phyloP scores from a whole-genome alignment of 2,329 filamentous ascomycete genomes.

The Colletotrichum falcatum region DNA sequence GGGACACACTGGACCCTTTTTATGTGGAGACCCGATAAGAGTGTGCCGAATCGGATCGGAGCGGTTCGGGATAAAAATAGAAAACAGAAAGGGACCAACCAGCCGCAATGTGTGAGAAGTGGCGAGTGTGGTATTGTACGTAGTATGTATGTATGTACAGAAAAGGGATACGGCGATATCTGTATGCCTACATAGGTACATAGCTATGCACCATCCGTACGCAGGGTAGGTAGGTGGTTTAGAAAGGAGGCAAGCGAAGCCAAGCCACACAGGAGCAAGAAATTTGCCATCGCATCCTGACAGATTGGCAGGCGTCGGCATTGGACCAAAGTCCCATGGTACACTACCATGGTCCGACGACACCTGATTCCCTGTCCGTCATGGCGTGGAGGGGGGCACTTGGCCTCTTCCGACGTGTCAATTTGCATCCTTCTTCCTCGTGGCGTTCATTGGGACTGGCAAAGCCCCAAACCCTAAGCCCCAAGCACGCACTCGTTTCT shows the following conservation, averaged over 20 bases:
- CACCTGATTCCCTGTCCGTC: neutral
- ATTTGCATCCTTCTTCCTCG: neutral
- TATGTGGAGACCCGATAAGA: neutral
- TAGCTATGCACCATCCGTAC: too few relatives aligned
- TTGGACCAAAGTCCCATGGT: too few relatives aligned
- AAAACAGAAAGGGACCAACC: neutral
- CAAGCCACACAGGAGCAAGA: too few relatives aligned
- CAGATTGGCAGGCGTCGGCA: slow-evolving; percentile 1
- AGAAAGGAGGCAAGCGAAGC: too few relatives aligned
- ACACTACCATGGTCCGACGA: neutral
- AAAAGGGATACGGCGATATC: too few relatives aligned
- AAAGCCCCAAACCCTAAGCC: neutral
- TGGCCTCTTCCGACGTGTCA: neutral
- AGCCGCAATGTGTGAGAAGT: slow-evolving; percentile 1
- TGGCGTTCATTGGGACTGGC: neutral
- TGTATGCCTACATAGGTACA: too few relatives aligned
- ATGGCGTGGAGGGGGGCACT: neutral
- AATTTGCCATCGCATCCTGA: neutral
- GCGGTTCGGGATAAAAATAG: slow-evolving; percentile 8
- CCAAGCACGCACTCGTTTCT: neutral
- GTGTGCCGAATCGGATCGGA: neutral
- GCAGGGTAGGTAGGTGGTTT: too few relatives aligned
- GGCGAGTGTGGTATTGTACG: neutral
- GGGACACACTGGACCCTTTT: neutral
- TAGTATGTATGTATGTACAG: too few relatives aligned